phyloP scores from a whole-genome alignment of 108 stramenopile genomes.

The Asterionellopsis glacialis region DNA sequence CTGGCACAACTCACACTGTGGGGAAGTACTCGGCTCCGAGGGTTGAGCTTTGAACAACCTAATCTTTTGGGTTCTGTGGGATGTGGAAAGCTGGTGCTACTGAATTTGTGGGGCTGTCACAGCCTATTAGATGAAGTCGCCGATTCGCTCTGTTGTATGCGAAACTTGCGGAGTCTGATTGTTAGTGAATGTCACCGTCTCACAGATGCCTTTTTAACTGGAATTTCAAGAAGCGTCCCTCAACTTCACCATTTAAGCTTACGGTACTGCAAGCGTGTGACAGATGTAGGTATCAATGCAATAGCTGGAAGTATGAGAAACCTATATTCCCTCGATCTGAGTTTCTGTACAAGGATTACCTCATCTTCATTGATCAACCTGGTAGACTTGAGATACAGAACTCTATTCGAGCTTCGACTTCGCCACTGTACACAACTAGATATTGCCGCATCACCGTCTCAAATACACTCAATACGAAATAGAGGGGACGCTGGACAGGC shows the following conservation, averaged over 20 bases:
- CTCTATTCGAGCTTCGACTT: slow-evolving; percentile 49
- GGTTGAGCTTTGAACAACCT: slow-evolving; percentile 15
- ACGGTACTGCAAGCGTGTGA: slow-evolving; percentile 44
- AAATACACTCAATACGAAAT: neutral
- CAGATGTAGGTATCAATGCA: slow-evolving; percentile 37
- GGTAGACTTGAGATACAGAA: slow-evolving; percentile 17
- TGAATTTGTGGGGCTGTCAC: slow-evolving; percentile 73
- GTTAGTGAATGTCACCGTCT: slow-evolving; percentile 66
- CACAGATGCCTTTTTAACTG: slow-evolving; percentile 33
- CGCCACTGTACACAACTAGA: slow-evolving; percentile 26
- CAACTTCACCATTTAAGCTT: slow-evolving; percentile 39
- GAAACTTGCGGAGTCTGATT: slow-evolving; percentile 41
- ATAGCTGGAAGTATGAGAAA: slow-evolving; percentile 31
- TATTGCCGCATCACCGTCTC: neutral
- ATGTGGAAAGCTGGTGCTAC: slow-evolving; percentile 33
- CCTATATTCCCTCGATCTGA: slow-evolving; percentile 56
- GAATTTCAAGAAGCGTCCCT: slow-evolving; percentile 18
- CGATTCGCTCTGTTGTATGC: slow-evolving; percentile 18
- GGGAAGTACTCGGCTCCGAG: slow-evolving; percentile 50
- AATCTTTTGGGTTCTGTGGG: neutral
- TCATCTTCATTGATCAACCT: slow-evolving; percentile 24
- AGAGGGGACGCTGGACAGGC: slow-evolving; percentile 24
- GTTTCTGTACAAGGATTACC: slow-evolving; percentile 57
- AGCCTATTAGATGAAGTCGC: slow-evolving; percentile 37
- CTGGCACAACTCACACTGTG: slow-evolving; percentile 56